Percentiles rank a stretch among this genome's conserved stretches.
Evolutionary conservation across 176 grass and related monocot species (phyloP).

Genomic region (Oryza glaberrima): DNA sequence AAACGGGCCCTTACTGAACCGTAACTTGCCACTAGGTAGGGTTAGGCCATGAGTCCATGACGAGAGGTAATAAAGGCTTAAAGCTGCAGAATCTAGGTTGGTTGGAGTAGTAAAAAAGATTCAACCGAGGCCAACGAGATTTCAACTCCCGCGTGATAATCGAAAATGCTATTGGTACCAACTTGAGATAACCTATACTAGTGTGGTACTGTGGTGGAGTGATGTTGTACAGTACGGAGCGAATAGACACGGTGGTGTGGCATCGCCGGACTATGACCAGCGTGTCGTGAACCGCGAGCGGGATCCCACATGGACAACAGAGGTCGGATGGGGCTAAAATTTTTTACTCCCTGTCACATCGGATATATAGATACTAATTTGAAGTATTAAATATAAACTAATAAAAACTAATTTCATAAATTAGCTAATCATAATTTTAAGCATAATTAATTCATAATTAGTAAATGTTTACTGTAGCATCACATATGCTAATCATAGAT

Average conservation of each 20-base stretch:
- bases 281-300: no score
- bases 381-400: no score
- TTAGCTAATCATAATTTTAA: no score
- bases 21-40: not conserved
- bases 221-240: not conserved
- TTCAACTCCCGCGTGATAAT: not conserved
- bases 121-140: not conserved
- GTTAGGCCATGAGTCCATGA: not conserved
- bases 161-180: not conserved
- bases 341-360: no score
- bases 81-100: not conserved
- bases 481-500: no score
- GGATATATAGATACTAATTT: no score
- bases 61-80: not conserved
- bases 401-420: no score
- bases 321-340: not conserved
- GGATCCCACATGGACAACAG: no score
- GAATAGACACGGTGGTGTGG: not conserved
- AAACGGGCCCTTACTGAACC: not conserved
- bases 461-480: no score
- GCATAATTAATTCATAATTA: no score
- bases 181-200: not conserved
- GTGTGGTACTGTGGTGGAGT: not conserved
- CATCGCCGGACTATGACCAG: not conserved
- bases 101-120: not conserved